Base-by-base conservation (phyloP, 2,329 filamentous ascomycete species). In the Phialemonium atrogriseum region DNA sequence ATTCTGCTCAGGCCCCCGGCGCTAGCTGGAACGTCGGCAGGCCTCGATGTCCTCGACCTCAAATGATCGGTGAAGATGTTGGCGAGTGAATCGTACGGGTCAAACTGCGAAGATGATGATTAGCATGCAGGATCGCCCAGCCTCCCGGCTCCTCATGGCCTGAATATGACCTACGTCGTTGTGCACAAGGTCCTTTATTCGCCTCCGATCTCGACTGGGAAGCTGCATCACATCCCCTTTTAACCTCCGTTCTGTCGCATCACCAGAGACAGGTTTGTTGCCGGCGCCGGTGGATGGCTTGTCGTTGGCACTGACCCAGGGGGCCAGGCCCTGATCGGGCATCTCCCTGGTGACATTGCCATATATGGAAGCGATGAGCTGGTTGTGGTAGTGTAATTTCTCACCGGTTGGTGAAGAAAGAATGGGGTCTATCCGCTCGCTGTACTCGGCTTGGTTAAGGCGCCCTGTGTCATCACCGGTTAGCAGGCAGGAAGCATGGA, bases 1-100 rank as follows among this genome's bases (percentile, higher is more conserved):
- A 89, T 80, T 44, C 77, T 86, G 44, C 84, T 87, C 27, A 89
- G 68, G 13, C 81, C 81, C 17, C 77, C 80, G 15, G 80, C 80
- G 48, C 77, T 78, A 17, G 78, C 69, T 16, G 80, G 77, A 7
- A 77, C 70, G 35, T 84, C 73, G 18, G 79, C 70, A 10, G 59
- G 52, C 30, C 62, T 60, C 4, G 60, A 51, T 9, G 60, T 48
- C 35, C 62, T 58, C n/a, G 51, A 56, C 25, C 65, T 62, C 36
- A 67, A 62, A 14, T 64, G 57, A 13, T 77, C 70, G 10, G 58
- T 48, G 42, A 77, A 74, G 26, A 70, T 54, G 37, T 59, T 67
- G 10, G 68, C 58, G 36, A 77, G 56, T 8, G 59, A 62, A 33
- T 77, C 70, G 36, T 66, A 63, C 5, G 69, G 68, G 41, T 77